phyloP scores from a whole-genome alignment of 805 yeast genomes.

The Candida oleophila region DNA sequence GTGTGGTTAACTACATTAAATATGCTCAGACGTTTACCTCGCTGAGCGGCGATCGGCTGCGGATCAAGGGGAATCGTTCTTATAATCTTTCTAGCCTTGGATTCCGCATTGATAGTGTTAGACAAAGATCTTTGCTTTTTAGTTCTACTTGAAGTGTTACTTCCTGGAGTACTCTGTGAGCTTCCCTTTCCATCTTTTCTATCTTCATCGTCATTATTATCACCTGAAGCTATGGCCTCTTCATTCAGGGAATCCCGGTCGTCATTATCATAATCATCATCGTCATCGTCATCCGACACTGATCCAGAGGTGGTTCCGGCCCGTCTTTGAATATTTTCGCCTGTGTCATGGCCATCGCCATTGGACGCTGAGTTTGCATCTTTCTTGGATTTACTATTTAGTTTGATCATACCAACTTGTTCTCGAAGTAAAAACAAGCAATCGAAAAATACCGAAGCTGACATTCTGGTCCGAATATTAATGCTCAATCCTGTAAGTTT shows the following conservation, averaged over 20 bases:
- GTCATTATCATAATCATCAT: conserved; percentile 3
- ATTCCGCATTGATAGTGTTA: conserved; percentile 60
- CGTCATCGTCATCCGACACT: conserved; percentile 10
- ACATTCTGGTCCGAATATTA: conserved; percentile 77
- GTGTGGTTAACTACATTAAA: conserved; percentile 38
- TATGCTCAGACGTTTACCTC: conserved; percentile 33
- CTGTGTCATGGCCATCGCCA: conserved; percentile 15
- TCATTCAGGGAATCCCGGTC: background rate
- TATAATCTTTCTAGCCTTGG: conserved; percentile 71
- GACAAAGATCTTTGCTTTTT: conserved; percentile 51
- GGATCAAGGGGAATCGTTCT: conserved; percentile 83
- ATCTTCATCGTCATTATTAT: conserved; percentile 9
- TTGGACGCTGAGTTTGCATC: conserved; percentile 17
- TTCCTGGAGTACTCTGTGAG: conserved; percentile 38
- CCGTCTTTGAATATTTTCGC: conserved; percentile 12
- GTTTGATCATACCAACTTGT: conserved; percentile 80
- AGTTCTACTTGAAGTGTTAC: conserved; percentile 28
- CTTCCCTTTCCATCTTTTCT: conserved; percentile 14
- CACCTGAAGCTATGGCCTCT: conserved; percentile 5
- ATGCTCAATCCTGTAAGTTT: conserved; percentile 42
- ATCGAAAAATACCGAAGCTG: conserved; percentile 91
- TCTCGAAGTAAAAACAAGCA: conserved; percentile 81
- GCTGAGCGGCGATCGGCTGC: conserved; percentile 57
- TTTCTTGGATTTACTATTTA: conserved; percentile 36
- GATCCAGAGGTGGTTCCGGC: conserved; percentile 23